phyloP scores from a whole-genome alignment of 805 yeast genomes.

The Teunomyces funiuensis region DNA sequence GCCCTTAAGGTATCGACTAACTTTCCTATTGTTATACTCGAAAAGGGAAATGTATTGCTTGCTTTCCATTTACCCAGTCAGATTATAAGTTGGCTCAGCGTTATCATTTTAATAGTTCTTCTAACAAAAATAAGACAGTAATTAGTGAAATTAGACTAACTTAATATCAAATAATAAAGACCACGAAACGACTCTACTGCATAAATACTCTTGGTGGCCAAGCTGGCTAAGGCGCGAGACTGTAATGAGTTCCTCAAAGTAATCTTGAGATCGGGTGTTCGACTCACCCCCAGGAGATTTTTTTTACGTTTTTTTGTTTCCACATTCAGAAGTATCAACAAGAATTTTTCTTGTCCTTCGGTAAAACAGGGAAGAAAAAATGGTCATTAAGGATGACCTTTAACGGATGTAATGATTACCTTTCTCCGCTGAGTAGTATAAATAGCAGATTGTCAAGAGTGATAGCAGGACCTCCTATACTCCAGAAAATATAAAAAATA shows the following conservation, averaged over 20 bases:
- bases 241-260: constrained; percentile 38
- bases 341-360: not conserved
- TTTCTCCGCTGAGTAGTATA: not conserved
- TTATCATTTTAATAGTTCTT: not conserved
- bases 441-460: not conserved
- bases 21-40: not conserved
- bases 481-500: not conserved
- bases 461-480: not conserved
- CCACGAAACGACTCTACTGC: no score
- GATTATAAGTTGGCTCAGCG: not conserved
- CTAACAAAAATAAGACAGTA: not conserved
- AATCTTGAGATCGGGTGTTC: constrained; percentile 51
- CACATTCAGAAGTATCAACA: no score
- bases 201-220: constrained; percentile 45
- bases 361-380: not conserved
- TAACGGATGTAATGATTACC: not conserved
- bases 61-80: not conserved
- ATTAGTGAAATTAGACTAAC: no score
- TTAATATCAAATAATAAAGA: no score
- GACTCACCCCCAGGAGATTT: constrained; percentile 49
- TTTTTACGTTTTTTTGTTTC: constrained; percentile 7
- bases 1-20: not conserved
- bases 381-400: constrained; percentile 1
- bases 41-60: not conserved
- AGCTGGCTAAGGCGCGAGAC: constrained; percentile 53